Conservation (phyloP, 495 filamentous ascomycete species). For the Aspergillus wentii region DNA sequence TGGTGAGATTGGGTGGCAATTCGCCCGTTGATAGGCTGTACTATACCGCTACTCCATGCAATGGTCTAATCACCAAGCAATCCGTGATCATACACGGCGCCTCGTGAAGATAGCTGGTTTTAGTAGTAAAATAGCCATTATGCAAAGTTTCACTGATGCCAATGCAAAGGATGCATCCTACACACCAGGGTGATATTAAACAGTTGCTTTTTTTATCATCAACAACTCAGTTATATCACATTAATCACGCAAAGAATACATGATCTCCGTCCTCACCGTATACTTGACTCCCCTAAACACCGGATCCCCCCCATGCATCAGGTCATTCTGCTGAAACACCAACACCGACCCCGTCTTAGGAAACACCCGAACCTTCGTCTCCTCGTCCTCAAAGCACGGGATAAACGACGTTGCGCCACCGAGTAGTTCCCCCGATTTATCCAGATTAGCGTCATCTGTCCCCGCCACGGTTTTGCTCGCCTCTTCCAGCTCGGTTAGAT, state of each 20-base stretch:
- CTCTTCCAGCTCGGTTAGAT: background rate
- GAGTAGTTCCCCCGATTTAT: constrained; percentile 12
- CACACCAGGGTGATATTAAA: too few relatives aligned
- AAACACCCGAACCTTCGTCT: constrained; percentile 53
- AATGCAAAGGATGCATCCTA: too few relatives aligned
- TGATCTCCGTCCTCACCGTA: constrained; percentile 70
- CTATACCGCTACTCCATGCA: too few relatives aligned
- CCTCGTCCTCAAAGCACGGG: constrained; percentile 33
- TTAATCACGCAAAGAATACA: too few relatives aligned
- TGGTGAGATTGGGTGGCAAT: too few relatives aligned
- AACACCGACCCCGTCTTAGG: constrained; percentile 67
- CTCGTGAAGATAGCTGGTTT: too few relatives aligned
- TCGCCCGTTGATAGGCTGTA: too few relatives aligned
- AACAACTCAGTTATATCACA: constrained; percentile 1
- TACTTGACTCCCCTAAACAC: constrained; percentile 65
- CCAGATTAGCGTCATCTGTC: constrained; percentile 5
- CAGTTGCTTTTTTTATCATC: constrained; percentile 1
- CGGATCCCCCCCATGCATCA: constrained; percentile 70
- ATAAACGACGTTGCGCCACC: constrained; percentile 65
- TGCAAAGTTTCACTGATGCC: too few relatives aligned
- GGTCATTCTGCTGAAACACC: constrained; percentile 66
- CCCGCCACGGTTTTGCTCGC: constrained; percentile 55
- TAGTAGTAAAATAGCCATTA: too few relatives aligned
- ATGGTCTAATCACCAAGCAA: too few relatives aligned
- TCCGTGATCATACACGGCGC: too few relatives aligned